Evolutionary conservation across 2,329 filamentous ascomycete genomes (phyloP), one percentile per base, ranked within the genome.

Genomic region (Stachybotrys chlorohalonatus): DNA sequence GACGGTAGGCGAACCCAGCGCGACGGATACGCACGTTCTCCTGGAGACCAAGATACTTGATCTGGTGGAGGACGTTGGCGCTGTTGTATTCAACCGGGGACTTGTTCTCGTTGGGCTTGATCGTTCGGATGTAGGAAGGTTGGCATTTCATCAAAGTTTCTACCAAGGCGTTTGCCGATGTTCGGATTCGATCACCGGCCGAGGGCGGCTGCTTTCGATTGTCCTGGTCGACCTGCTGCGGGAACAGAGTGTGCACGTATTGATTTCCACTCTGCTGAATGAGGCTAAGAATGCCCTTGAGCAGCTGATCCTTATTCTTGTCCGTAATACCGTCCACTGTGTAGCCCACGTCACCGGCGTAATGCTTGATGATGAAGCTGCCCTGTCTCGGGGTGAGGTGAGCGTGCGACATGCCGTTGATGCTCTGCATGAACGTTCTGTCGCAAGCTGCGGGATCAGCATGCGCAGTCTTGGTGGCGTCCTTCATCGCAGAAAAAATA

Each of bases 31-130:
- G 88, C 47, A 99, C 94, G 79, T 99, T 99, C 73, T 99, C 94
- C 70, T 97, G 93, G n/a, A 99, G 78, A 83, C 94, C 94, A 13
- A 99, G 86, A 65, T 99, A 99, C 69, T 99, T 97, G 80, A 97
- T 90, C 70, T 99, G 94, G 78, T 99, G 94, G 64, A 97, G 79
- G 17, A 99, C 94, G 63, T 97, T 97, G 32, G 85, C 84, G 17
- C 82, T 81, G 63, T 96, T 96, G 71, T 96, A 99, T 68, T 99
- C 94, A 11, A 84, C 86, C 0, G 91, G 87, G 3, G 92, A 96
- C 72, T 97, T 99, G 76, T 96, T 97, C 73, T 99, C 94, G 75
- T 99, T 99, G 1, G 94, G 94, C 73, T 99, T 99, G 75, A 99
- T 97, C 1, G 94, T 99, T 68, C 94, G 90, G 64, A 99, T 99